Evolutionary conservation across 2,329 filamentous ascomycete genomes (phyloP).

Genomic region (Xylariaceae sp.): DNA sequence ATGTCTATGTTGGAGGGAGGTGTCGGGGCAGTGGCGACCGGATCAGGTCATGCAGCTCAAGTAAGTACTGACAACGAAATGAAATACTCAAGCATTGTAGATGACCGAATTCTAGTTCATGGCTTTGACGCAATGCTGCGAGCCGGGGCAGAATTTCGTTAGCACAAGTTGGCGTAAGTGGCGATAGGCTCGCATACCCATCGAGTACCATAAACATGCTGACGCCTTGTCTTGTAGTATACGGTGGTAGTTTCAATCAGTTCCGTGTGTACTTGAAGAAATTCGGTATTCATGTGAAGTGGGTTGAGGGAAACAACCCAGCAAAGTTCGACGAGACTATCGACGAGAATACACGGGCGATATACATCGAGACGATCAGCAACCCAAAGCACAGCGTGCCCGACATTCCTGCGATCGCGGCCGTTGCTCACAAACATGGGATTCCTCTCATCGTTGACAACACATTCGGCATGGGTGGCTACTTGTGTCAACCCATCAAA

Average conservation of each 20-base stretch:
- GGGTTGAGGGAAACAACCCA: slow-evolving; percentile 33
- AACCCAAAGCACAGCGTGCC: slow-evolving; percentile 47
- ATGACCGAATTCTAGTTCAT: slow-evolving; percentile 30
- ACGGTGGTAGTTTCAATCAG: slow-evolving; percentile 38
- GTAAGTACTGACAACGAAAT: slow-evolving; percentile 12
- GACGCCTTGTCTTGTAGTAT: slow-evolving; percentile 22
- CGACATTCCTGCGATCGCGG: slow-evolving; percentile 64
- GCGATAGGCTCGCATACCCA: background rate
- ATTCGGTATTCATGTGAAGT: slow-evolving; percentile 38
- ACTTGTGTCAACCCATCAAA: slow-evolving; percentile 62
- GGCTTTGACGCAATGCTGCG: slow-evolving; percentile 35
- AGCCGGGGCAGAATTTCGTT: slow-evolving; percentile 37
- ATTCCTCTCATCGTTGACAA: slow-evolving; percentile 55
- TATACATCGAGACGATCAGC: slow-evolving; percentile 34
- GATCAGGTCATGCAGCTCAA: slow-evolving; percentile 36
- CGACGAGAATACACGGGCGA: slow-evolving; percentile 32
- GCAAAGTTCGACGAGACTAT: slow-evolving; percentile 29
- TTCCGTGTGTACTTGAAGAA: slow-evolving; percentile 38
- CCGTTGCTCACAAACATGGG: slow-evolving; percentile 49
- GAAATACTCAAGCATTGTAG: slow-evolving; percentile 6
- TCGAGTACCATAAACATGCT: slow-evolving; percentile 7
- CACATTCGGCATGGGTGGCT: slow-evolving; percentile 70
- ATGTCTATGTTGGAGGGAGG: slow-evolving; percentile 40
- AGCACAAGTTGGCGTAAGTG: slow-evolving; percentile 35
- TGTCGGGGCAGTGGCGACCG: slow-evolving; percentile 36